phyloP scores from a whole-genome alignment of 176 grass and related monocot genomes.

The Avena sativa region DNA sequence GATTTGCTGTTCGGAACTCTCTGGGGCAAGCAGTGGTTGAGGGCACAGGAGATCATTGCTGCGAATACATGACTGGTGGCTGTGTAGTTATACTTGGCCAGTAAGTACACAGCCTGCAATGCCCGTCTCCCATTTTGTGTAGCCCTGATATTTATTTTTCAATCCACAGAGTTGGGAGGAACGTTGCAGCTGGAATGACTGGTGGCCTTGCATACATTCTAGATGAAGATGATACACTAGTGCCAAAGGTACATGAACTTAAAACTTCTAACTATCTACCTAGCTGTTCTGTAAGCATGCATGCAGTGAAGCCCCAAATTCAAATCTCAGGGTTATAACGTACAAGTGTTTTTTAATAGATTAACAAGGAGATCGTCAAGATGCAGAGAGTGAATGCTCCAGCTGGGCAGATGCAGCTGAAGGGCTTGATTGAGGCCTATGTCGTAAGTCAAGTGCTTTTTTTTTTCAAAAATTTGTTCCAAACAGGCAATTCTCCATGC shows the following conservation, averaged over 20 bases:
- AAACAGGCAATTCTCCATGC: not conserved
- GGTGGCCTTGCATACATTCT: slow-evolving; percentile 98
- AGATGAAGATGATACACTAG: slow-evolving; percentile 91
- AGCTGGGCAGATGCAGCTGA: slow-evolving; percentile 99
- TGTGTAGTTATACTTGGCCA: slow-evolving; percentile 99
- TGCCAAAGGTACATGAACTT: slow-evolving; percentile 73
- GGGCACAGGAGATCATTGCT: slow-evolving; percentile 99
- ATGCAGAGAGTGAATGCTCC: slow-evolving; percentile 99
- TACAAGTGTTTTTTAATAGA: slow-evolving; percentile 53
- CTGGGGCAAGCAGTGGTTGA: slow-evolving; percentile 95
- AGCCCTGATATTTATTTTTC: slow-evolving; percentile 46
- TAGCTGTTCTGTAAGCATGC: not conserved
- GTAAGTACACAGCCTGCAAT: slow-evolving; percentile 58
- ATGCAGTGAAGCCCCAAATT: not conserved
- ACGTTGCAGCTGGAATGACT: slow-evolving; percentile 99
- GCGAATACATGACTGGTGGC: slow-evolving; percentile 99
- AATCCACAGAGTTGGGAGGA: slow-evolving; percentile 82
- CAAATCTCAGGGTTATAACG: slow-evolving; percentile 22
- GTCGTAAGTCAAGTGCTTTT: slow-evolving; percentile 68
- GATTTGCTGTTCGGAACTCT: slow-evolving; percentile 99
- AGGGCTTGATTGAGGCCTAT: slow-evolving; percentile 95
- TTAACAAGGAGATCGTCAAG: slow-evolving; percentile 99
- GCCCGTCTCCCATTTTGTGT: not conserved
- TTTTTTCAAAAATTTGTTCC: not conserved
- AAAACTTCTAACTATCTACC: slow-evolving; percentile 33